phyloP scores from a whole-genome alignment of 176 grass and related monocot genomes.

The Neostapfia colusana region DNA sequence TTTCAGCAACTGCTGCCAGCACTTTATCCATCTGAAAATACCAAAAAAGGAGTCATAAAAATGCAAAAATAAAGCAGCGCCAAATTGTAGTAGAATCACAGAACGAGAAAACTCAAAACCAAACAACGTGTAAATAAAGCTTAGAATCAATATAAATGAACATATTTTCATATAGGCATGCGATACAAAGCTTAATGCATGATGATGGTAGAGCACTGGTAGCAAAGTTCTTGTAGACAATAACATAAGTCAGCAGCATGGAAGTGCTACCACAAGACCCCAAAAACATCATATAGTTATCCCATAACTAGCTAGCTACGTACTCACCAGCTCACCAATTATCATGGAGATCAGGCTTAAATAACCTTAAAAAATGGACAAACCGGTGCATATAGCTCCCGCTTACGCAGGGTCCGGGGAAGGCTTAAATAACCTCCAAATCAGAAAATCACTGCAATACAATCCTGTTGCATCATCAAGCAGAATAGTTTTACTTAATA shows the following conservation, averaged over 20 bases:
- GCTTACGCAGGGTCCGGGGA: no score
- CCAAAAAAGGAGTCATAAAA: constrained; percentile 12
- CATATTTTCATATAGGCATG: not conserved
- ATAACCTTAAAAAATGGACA: no score
- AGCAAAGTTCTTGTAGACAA: not conserved
- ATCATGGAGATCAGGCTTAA: not conserved
- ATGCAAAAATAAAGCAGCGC: not conserved
- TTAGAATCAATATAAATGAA: not conserved
- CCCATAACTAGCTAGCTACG: not conserved
- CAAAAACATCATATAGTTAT: not conserved
- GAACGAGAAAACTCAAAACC: not conserved
- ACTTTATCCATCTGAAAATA: constrained; percentile 91
- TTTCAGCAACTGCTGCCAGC: constrained; percentile 67
- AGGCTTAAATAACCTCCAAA: not conserved
- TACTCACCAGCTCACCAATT: not conserved
- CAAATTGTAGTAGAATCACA: constrained; percentile 12
- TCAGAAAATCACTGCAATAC: not conserved
- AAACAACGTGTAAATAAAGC: constrained; percentile 3
- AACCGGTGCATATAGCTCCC: no score
- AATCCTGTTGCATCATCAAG: not conserved
- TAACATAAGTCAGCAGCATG: not conserved
- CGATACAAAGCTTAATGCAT: not conserved
- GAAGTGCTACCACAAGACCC: not conserved
- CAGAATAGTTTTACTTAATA: not conserved
- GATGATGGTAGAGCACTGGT: not conserved